phyloP scores from a whole-genome alignment of 2,329 filamentous ascomycete species.

The Alternaria burnsii region DNA sequence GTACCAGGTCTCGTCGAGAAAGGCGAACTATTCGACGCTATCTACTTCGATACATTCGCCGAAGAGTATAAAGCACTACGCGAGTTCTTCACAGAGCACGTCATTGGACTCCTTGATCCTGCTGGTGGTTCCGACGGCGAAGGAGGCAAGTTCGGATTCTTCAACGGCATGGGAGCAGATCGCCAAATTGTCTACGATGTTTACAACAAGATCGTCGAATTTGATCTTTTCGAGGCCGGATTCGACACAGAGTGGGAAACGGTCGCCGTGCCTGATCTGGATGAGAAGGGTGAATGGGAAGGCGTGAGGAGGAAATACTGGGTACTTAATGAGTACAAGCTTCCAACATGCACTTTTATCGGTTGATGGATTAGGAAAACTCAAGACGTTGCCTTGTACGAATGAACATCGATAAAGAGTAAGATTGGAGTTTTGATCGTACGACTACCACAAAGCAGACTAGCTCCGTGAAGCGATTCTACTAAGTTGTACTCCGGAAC shows the following conservation, averaged over 20 bases:
- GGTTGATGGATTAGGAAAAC: slow-evolving; percentile 55
- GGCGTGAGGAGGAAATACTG: slow-evolving; percentile 90
- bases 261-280: slow-evolving; percentile 75
- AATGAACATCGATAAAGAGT: neutral
- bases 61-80: slow-evolving; percentile 89
- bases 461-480: neutral
- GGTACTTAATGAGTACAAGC: slow-evolving; percentile 79
- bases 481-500: slow-evolving; percentile 10
- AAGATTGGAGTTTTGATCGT: neutral
- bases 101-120: slow-evolving; percentile 78
- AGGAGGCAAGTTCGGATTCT: slow-evolving; percentile 67
- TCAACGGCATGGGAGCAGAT: slow-evolving; percentile 86
- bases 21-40: slow-evolving; percentile 56
- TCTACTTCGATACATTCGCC: slow-evolving; percentile 98
- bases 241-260: slow-evolving; percentile 89
- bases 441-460: neutral
- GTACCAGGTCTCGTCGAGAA: slow-evolving; percentile 56
- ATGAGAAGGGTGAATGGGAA: slow-evolving; percentile 80
- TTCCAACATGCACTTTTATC: slow-evolving; percentile 79
- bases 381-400: neutral
- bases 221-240: slow-evolving; percentile 88
- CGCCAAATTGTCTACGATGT: slow-evolving; percentile 94
- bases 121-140: slow-evolving; percentile 51
- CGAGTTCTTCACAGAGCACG: slow-evolving; percentile 86
- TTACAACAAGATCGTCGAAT: slow-evolving; percentile 86